Evolutionary conservation across 768 basidiomycete species (phyloP), one percentile per base, ranked within the genome.

Genomic region (Boletus rufocinnamomeus): DNA sequence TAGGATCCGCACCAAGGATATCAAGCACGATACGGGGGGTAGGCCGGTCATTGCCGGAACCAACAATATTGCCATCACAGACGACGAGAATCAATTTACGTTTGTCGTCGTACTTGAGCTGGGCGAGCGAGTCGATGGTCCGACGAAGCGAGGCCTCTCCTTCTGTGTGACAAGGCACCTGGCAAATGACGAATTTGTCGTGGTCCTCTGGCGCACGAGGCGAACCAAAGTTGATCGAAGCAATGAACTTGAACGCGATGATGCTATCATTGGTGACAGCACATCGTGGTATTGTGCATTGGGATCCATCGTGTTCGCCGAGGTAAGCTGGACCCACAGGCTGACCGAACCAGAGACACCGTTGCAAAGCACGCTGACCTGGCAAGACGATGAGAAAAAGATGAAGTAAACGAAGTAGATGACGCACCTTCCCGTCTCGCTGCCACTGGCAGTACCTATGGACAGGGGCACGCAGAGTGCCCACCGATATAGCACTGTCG

Each of bases 121-220:
- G 85, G 2, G 96, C 93, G 57, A 99, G 78, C 6, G 95, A 96
- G 71, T 98, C 94, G 69, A 99, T 96, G 2, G 95, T 97, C 65
- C 79, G 80, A 50, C 90, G 82, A 51, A 98, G 79, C 6, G 93
- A 97, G 16, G 78, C 71, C 61, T 95, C 90, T 62, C 95, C 96
- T 80, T 98, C 96, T 3, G 96, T 98, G 72, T 98, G 98, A 82
- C 96, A 98, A 30, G 96, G 96, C 0, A 98, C 94, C 69, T 98
- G 96, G 71, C 95, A 98, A 66, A 96, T 93, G 62, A 97, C 90
- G 64, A 97, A 96, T 75, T 97, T 96, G 79, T 97, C 94, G 70
- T 95, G 93, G 66, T 95, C 91, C 74, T 96, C 95, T 0, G 94
- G 95, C 7, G 91, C 89, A 56, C 93, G 85, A 19, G 84, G 72